These are phyloP conservation scores for Didymella glomerata DNA, from an alignment of 2,329 filamentous ascomycete genomes.

Conservation along the genomic window DNA sequence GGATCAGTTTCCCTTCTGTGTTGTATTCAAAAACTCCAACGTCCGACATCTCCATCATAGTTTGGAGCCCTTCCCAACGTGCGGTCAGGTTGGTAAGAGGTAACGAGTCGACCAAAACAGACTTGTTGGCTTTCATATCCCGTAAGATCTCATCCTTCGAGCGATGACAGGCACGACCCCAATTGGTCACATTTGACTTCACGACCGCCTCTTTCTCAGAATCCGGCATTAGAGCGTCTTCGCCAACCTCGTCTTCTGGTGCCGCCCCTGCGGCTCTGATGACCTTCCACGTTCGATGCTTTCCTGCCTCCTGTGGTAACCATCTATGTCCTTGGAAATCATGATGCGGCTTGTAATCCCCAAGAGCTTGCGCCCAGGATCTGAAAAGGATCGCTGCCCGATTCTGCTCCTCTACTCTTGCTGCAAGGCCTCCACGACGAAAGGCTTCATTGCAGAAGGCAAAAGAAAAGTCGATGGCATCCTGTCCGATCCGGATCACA, in stretches of 20 bases:
- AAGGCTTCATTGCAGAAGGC: slow-evolving; percentile 38
- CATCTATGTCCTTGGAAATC: slow-evolving; percentile 31
- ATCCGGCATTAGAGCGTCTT: background rate
- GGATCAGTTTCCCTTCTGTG: slow-evolving; percentile 34
- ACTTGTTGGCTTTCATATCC: slow-evolving; percentile 12
- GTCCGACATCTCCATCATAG: slow-evolving; percentile 49
- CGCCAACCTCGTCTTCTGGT: background rate
- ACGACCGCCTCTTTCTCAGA: slow-evolving; percentile 4
- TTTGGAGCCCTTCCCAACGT: slow-evolving; percentile 40
- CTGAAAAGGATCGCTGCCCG: slow-evolving; percentile 35
- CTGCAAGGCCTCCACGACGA: slow-evolving; percentile 18
- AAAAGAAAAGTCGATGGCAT: slow-evolving; percentile 28
- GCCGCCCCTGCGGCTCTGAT: slow-evolving; percentile 20
- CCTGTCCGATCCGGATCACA: slow-evolving; percentile 27
- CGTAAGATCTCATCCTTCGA: slow-evolving; percentile 22
- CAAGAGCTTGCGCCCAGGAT: slow-evolving; percentile 39
- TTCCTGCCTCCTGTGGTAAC: slow-evolving; percentile 29
- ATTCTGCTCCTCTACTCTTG: slow-evolving; percentile 19
- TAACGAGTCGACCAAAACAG: slow-evolving; percentile 7
- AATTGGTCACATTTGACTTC: background rate
- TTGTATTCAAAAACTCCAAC: slow-evolving; percentile 48
- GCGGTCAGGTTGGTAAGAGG: slow-evolving; percentile 30
- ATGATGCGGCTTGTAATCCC: slow-evolving; percentile 22
- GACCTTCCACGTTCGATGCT: slow-evolving; percentile 28
- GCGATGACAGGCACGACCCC: slow-evolving; percentile 12